Evolutionary conservation across 2,329 filamentous ascomycete species (phyloP), one percentile per base, ranked within the genome.

Genomic region (Celoporthe dispersa): DNA sequence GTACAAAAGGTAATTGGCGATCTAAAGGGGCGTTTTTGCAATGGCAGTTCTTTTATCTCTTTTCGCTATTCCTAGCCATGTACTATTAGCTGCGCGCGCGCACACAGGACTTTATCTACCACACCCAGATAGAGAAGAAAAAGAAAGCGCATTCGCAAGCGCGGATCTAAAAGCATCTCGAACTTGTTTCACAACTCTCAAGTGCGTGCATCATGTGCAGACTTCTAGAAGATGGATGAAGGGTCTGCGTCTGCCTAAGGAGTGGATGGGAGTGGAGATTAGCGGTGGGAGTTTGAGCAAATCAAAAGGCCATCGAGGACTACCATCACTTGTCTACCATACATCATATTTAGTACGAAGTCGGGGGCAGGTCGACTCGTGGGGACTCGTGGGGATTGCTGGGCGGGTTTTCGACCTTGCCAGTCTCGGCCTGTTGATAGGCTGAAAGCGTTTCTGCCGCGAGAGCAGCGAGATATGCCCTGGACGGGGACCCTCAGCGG

Each of bases 11-110:
- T 71, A 71, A 71, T 39, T 12, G 65, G 70, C 61, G 70, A 71
- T 70, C 67, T 65, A 66, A 60, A 25, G 55, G 59, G 77, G 78
- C 74, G 76, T 81, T 81, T 80, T 73, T 85, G 83, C 68, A 25
- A 67, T 44, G 57, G 70, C 59, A 67, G 48, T 64, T 67, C 33
- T 51, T 62, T 62, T 25, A n/a, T 39, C 22, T 37, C 35, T 59
- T 33, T 61, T 61, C 16, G 35, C 44, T 48, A 48, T 48, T 48
- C 16, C 57, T 41, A 57, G 66, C 61, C 67, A 69, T 71, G 70
- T 71, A 71, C 53, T 67, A 67, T 64, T 71, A 71, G 70, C 57
- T 66, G 44, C 44, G 60, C 31, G 55, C 64, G 48, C 37, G 41
- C 7, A 48, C 22, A 48, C 6, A 48, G 16, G 44, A 48, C 44